phyloP scores from a whole-genome alignment of 495 filamentous ascomycete genomes.

The Hyaloscypha finlandica region DNA sequence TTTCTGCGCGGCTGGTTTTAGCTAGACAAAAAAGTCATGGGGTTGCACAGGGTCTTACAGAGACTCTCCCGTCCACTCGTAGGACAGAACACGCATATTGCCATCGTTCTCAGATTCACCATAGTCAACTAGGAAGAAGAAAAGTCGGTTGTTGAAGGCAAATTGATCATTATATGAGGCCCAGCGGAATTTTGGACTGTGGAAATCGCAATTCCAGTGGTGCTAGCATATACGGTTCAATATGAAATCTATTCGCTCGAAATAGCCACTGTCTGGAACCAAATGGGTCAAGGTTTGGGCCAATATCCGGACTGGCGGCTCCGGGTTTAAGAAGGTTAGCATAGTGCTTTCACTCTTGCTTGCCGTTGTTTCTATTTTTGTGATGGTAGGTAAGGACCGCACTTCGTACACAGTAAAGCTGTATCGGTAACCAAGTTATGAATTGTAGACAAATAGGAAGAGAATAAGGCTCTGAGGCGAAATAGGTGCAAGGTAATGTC shows the following conservation, averaged over 20 bases:
- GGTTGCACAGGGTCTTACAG: slow-evolving; percentile 5
- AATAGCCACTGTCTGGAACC: slow-evolving; percentile 25
- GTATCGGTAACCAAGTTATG: too few species aligned
- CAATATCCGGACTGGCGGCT: too few species aligned
- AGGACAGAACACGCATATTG: slow-evolving; percentile 23
- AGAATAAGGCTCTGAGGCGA: too few species aligned
- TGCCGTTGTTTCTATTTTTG: too few species aligned
- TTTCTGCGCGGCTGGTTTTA: slow-evolving; percentile 2
- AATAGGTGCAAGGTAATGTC: too few species aligned
- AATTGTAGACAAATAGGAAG: too few species aligned
- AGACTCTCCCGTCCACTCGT: slow-evolving; percentile 27
- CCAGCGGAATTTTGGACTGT: slow-evolving; percentile 20
- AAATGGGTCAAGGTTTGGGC: slow-evolving; percentile 29
- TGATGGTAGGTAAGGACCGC: too few species aligned
- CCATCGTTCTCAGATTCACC: slow-evolving; percentile 21
- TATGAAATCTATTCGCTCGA: slow-evolving; percentile 18
- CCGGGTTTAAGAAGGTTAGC: too few species aligned
- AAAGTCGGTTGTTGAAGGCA: slow-evolving; percentile 21
- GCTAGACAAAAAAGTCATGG: not conserved
- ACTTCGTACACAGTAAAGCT: too few species aligned
- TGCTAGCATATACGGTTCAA: slow-evolving; percentile 27
- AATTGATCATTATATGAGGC: slow-evolving; percentile 12
- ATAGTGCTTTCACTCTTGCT: too few species aligned
- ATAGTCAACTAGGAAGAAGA: slow-evolving; percentile 30
- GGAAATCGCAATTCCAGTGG: slow-evolving; percentile 29